Base-by-base conservation (phyloP, 352 stramenopile species). In the Plasmopara viticola region DNA sequence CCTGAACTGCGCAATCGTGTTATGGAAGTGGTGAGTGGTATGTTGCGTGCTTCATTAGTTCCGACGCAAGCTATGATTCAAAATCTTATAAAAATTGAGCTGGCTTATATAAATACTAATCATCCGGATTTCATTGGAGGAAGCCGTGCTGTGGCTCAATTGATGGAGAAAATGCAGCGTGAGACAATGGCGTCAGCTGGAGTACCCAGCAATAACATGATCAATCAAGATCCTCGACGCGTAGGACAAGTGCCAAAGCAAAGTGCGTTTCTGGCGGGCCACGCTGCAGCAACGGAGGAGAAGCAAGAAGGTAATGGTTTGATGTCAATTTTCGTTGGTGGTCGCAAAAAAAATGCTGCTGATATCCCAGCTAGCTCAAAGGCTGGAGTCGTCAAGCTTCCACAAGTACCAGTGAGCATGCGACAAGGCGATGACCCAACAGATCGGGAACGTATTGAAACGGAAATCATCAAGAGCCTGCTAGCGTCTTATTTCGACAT, bases 21-120 rank as follows among this genome's bases (percentile, higher is more conserved):
- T 56, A 87, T 98, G 40, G 95, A 98, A 65, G 90, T 97, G 14
- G 88, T 98, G 1, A 94, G 94, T 62, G 62, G 72, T 28, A 90
- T 95, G 73, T 67, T 95, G 30, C 78, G 86, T n/a, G 68, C 72
- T 18, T 94, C 79, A 40, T 71, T 93, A 33, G 48, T 74, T 10
- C 82, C 84, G 10, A 93, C 84, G 46, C 84, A 95, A 58, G 48
- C 72, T 14, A 99, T 99, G 96, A 97, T 99, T 51, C 82, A 87
- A 20, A 99, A 99, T 66, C 69, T 99, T 14, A 97, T 99, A 50
- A 92, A 98, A 60, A 97, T 98, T 58, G 97, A 99, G 77, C 68
- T 99, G 53, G 94, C 96, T 7, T 99, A 99, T 70, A 96, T 99
- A 59, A 99, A 99, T 78, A 99, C 96, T 17, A 98, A 97, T 66